phyloP scores from a whole-genome alignment of 2,329 filamentous ascomycete genomes.

The Colletotrichum magnum region DNA sequence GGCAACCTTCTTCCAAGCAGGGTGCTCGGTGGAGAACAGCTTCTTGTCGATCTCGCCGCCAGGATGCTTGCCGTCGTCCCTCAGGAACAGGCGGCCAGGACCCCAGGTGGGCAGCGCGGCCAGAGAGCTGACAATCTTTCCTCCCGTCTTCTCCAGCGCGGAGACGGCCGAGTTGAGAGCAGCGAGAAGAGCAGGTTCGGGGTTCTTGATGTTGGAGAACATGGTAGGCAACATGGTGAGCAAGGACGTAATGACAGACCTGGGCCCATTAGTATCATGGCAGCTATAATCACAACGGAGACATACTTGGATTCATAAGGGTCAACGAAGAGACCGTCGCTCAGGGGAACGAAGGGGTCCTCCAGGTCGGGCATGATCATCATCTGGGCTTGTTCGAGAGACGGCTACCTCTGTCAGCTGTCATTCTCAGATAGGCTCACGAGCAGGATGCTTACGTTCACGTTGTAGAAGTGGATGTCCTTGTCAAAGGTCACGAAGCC shows the following conservation, averaged over 20 bases:
- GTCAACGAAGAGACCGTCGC: conserved; percentile 94
- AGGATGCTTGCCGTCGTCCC: conserved; percentile 89
- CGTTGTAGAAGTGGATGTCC: conserved; percentile 98
- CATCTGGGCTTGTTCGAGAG: conserved; percentile 92
- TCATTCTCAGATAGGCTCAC: too few species aligned
- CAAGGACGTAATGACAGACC: conserved; percentile 87
- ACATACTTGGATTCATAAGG: conserved; percentile 85
- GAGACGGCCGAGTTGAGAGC: conserved; percentile 86
- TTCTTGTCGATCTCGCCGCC: conserved; percentile 93
- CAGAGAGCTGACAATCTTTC: conserved; percentile 91
- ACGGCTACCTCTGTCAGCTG: conserved; percentile 62
- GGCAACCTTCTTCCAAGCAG: conserved; percentile 87
- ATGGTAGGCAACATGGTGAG: conserved; percentile 86
- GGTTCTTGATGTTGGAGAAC: conserved; percentile 90
- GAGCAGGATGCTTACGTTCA: conserved; percentile 74
- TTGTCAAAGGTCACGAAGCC: conserved; percentile 97
- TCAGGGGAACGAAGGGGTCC: conserved; percentile 94
- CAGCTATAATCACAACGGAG: background rate
- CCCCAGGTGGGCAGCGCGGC: conserved; percentile 93
- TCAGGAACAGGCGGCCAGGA: conserved; percentile 85
- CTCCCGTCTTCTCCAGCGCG: conserved; percentile 89
- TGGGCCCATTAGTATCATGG: conserved; percentile 50
- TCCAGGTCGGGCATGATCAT: conserved; percentile 98
- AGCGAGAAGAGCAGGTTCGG: conserved; percentile 89
- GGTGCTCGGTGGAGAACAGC: conserved; percentile 90